A percentile compares a stretch with the other conserved stretches of the same genome.
Evolutionary conservation across 2,329 filamentous ascomycete species (phyloP).

Genomic region (Aureobasidium sp.): DNA sequence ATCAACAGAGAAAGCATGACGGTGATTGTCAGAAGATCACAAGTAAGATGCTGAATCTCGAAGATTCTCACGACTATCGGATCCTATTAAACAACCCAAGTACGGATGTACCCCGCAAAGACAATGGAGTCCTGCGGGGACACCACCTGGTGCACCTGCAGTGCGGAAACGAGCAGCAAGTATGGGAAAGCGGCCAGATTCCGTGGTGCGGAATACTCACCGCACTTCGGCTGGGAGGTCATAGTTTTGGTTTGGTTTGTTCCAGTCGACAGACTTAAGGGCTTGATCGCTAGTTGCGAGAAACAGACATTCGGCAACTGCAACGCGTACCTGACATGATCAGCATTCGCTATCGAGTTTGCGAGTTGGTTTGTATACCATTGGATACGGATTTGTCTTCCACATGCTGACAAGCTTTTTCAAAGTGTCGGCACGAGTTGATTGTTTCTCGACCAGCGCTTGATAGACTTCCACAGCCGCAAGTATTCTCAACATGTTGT

Average conservation of each 20-base stretch:
- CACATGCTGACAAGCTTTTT: constrained; percentile 68
- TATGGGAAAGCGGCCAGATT: not conserved
- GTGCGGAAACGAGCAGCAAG: not conserved
- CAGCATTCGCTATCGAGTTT: not conserved
- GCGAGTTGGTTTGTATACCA: constrained; percentile 43
- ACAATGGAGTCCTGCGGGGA: not conserved
- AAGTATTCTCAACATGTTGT: constrained; percentile 73
- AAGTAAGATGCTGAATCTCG: not conserved
- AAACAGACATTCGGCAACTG: constrained; percentile 38
- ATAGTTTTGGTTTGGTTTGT: constrained; percentile 17
- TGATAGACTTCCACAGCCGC: constrained; percentile 76
- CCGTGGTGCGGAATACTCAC: constrained; percentile 2
- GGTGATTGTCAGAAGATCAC: not conserved
- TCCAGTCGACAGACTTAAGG: constrained; percentile 23
- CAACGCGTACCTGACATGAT: constrained; percentile 43
- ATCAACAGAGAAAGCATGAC: constrained; percentile 19
- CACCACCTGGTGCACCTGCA: not conserved
- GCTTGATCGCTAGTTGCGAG: constrained; percentile 30
- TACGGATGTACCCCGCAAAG: constrained; percentile 6
- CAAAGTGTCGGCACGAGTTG: constrained; percentile 49
- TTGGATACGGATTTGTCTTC: constrained; percentile 69
- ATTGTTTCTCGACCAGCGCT: constrained; percentile 52
- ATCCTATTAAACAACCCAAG: no score
- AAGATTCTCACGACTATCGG: not conserved
- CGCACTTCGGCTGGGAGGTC: not conserved